A percentile compares a stretch with the other conserved stretches of the same genome.
phyloP scores from a whole-genome alignment of 2,329 filamentous ascomycete genomes.

The Curvularia sp. region DNA sequence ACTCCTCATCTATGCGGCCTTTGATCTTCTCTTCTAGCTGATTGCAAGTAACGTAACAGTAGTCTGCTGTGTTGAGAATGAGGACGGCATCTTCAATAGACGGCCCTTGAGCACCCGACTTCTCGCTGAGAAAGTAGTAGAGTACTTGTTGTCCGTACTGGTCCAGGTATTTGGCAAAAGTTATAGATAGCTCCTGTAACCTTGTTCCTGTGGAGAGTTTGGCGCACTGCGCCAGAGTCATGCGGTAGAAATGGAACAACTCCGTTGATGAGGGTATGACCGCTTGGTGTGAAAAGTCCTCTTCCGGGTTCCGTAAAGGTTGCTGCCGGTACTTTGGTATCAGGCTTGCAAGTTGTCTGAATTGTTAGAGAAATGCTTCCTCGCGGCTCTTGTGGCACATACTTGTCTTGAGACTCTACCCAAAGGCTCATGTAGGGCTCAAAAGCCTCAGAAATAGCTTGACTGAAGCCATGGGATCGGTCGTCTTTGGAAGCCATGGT shows the following conservation, averaged over 20 bases:
- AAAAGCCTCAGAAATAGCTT: conserved; percentile 94
- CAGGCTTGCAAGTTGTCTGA: conserved; percentile 73
- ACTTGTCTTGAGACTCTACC: conserved; percentile 93
- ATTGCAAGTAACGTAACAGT: conserved; percentile 91
- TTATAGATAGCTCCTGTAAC: conserved; percentile 81
- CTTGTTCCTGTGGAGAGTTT: conserved; percentile 92
- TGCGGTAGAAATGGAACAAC: conserved; percentile 95
- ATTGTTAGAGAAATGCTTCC: conserved; percentile 18
- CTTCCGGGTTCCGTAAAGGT: conserved; percentile 78
- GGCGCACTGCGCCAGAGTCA: conserved; percentile 90
- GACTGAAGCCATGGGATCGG: conserved; percentile 78
- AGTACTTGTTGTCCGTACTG: conserved; percentile 94
- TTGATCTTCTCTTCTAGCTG: conserved; percentile 96
- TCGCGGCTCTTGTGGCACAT: conserved; percentile 21
- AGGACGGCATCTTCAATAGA: conserved; percentile 79
- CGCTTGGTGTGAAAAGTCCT: conserved; percentile 88
- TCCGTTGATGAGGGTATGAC: conserved; percentile 95
- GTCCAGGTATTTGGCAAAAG: conserved; percentile 90
- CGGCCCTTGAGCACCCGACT: conserved; percentile 61
- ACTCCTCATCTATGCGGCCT: conserved; percentile 81
- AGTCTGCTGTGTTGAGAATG: conserved; percentile 95
- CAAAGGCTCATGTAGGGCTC: conserved; percentile 96
- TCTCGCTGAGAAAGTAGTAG: conserved; percentile 71
- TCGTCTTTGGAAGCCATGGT: conserved; percentile 83
- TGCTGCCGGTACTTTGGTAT: conserved; percentile 89